Conservation (phyloP, 1,284 basidiomycete genomes). For the Cryptococcus sp. region DNA sequence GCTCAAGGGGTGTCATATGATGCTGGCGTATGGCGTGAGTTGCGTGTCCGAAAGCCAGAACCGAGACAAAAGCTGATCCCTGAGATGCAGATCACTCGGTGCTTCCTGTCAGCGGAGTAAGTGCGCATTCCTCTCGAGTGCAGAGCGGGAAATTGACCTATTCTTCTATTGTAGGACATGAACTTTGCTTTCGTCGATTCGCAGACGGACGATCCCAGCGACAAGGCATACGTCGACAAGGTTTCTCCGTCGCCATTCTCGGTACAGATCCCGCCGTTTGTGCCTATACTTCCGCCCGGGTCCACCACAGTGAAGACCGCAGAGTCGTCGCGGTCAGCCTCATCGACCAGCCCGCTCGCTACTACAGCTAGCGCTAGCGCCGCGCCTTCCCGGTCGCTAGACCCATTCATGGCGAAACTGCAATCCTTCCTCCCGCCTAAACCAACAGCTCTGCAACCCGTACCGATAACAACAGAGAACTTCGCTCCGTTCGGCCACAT, state of each 20-base stretch:
- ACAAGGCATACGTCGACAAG: slow-evolving; percentile 70
- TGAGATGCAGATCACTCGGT: slow-evolving; percentile 72
- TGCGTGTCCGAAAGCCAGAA: not conserved
- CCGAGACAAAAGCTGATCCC: not conserved
- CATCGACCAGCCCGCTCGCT: no score
- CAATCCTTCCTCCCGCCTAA: no score
- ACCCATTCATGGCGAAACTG: no score
- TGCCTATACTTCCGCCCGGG: slow-evolving; percentile 4
- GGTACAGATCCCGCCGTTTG: slow-evolving; percentile 37
- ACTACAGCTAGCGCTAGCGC: no score
- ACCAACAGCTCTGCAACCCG: slow-evolving; percentile 16
- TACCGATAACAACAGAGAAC: slow-evolving; percentile 60
- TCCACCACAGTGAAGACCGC: not conserved
- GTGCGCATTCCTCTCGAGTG: slow-evolving; percentile 21
- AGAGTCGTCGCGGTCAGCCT: not conserved
- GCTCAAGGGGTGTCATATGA: slow-evolving; percentile 83
- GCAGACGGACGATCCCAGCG: slow-evolving; percentile 71
- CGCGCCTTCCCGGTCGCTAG: no score
- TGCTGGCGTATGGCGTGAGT: slow-evolving; percentile 81
- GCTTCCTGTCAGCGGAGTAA: slow-evolving; percentile 71
- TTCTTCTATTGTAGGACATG: slow-evolving; percentile 59
- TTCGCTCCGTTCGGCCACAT: slow-evolving; percentile 83
- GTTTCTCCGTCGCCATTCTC: slow-evolving; percentile 21
- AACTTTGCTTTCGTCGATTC: slow-evolving; percentile 83
- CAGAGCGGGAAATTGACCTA: slow-evolving; percentile 1